A percentile compares a stretch with the other conserved stretches of the same genome.
phyloP scores from a whole-genome alignment of 345 rosid genomes.

The Syzygium grande region DNA sequence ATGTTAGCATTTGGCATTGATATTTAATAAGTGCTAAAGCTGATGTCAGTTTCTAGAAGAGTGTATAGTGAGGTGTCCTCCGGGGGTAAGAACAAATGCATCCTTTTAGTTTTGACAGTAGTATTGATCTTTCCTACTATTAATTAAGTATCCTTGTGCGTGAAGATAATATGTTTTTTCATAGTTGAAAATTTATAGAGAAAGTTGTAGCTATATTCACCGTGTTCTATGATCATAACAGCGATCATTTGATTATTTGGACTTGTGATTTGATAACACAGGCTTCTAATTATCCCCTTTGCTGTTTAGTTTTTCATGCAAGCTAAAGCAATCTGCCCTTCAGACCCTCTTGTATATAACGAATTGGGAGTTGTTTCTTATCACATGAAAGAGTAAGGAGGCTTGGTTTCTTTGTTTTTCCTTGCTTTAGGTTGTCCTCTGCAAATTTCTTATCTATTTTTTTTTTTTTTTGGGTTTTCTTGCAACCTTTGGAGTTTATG shows the following conservation, averaged over 20 bases:
- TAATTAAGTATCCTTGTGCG: not conserved
- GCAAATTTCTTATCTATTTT: not conserved
- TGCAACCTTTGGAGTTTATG: no score
- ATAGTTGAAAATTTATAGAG: not conserved
- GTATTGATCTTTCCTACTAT: not conserved
- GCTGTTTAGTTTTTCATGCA: conserved; percentile 76
- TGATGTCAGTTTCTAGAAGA: not conserved
- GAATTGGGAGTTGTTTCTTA: conserved; percentile 98
- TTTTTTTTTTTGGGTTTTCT: no score
- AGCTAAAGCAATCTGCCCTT: conserved; percentile 83
- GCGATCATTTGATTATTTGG: not conserved
- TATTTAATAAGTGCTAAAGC: not conserved
- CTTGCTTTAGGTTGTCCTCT: not conserved
- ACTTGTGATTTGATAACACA: not conserved
- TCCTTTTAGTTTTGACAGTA: not conserved
- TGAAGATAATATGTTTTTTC: not conserved
- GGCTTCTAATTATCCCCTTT: not conserved
- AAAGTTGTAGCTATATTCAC: not conserved
- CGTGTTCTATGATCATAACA: not conserved
- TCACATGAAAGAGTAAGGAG: conserved; percentile 86
- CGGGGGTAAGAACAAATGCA: not conserved
- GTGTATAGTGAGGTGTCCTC: not conserved
- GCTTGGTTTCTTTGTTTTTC: not conserved
- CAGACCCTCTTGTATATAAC: conserved; percentile 91
- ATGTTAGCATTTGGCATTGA: not conserved